These are phyloP conservation scores for Saccharomycopsis phalli DNA, from an alignment of 1,139 yeast species.

Conservation along the genomic window DNA sequence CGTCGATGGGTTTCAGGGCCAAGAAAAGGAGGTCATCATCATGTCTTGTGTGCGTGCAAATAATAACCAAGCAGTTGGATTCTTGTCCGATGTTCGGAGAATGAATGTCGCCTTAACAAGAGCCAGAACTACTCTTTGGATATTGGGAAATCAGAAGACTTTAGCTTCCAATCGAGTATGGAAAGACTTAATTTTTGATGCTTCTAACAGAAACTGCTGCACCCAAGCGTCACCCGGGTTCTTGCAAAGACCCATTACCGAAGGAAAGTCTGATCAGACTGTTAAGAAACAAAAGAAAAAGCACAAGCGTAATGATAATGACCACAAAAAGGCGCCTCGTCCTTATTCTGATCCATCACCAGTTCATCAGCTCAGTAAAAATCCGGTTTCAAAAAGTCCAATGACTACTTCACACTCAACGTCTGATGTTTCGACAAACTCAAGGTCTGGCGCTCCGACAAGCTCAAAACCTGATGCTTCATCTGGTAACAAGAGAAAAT, in stretches of 20 bases:
- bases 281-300: not conserved
- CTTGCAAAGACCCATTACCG: conserved; percentile 8
- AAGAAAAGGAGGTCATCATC: conserved; percentile 87
- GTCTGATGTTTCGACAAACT: too few species aligned
- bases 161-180: conserved; percentile 58
- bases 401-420: too few species aligned
- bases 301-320: not conserved
- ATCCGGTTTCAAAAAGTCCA: too few species aligned
- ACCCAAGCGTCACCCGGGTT: conserved; percentile 15
- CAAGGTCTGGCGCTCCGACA: too few species aligned
- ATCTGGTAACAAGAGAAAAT: too few species aligned
- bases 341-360: too few species aligned
- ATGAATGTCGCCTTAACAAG: conserved; percentile 96
- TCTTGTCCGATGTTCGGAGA: conserved; percentile 80
- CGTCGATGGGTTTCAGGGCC: conserved; percentile 97
- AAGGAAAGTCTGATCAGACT: too few species aligned
- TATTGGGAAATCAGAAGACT: conserved; percentile 69
- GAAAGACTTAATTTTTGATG: conserved; percentile 58
- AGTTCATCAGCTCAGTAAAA: too few species aligned
- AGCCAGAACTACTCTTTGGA: conserved; percentile 89
- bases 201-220: conserved; percentile 37
- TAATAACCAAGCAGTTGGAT: conserved; percentile 60
- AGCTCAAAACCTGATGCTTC: too few species aligned
- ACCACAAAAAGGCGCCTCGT: too few species aligned
- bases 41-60: conserved; percentile 93